phyloP scores from a whole-genome alignment of 2,329 filamentous ascomycete species.

The Pezicula radicicola region DNA sequence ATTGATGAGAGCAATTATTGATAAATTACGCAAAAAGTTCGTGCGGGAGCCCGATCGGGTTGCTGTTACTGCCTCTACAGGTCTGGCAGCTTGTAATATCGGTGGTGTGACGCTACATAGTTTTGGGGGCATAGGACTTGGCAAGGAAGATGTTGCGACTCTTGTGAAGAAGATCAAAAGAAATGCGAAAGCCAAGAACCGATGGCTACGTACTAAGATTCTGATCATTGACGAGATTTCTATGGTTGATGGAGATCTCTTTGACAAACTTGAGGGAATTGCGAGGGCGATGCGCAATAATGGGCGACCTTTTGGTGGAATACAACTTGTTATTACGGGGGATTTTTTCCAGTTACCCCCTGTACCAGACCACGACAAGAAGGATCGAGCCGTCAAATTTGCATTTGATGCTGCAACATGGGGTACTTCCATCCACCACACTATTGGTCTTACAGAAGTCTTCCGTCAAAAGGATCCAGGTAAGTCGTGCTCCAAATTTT shows the following conservation, averaged over 20 bases:
- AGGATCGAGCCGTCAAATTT: conserved; percentile 70
- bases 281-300: conserved; percentile 86
- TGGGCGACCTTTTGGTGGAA: conserved; percentile 89
- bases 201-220: conserved; percentile 86
- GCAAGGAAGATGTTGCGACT: conserved; percentile 78
- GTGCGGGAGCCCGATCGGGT: conserved; percentile 75
- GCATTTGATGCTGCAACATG: conserved; percentile 91
- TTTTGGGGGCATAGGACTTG: conserved; percentile 91
- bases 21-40: conserved; percentile 74
- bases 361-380: conserved; percentile 69
- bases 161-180: conserved; percentile 88
- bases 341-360: conserved; percentile 98
- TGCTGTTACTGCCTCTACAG: conserved; percentile 93
- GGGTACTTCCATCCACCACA: conserved; percentile 90
- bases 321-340: conserved; percentile 91
- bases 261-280: conserved; percentile 91
- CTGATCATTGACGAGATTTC: conserved; percentile 94
- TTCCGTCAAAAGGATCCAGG: conserved; percentile 89
- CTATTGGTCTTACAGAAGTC: conserved; percentile 90
- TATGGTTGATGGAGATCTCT: conserved; percentile 96
- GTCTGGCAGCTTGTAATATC: conserved; percentile 93
- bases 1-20: conserved; percentile 87
- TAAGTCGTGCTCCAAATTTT: too few species aligned
- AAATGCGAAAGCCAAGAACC: conserved; percentile 81
- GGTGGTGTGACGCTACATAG: conserved; percentile 94